Evolutionary conservation across 2,329 filamentous ascomycete species (phyloP), one percentile per base, ranked within the genome.

Genomic region (Stachybotrys elegans): DNA sequence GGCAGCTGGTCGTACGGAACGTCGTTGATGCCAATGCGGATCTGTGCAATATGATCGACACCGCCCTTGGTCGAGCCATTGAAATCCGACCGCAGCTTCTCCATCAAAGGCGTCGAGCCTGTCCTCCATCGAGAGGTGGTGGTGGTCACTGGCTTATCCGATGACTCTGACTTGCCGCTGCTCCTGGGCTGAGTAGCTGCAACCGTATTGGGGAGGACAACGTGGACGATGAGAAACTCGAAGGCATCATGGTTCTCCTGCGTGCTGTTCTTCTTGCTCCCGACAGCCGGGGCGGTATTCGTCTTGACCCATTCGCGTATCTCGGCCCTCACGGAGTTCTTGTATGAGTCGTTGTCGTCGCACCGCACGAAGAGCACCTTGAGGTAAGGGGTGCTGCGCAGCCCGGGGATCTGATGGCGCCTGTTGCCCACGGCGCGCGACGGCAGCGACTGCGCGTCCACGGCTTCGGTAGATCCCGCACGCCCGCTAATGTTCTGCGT

Each of bases 281-380:
- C 76, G 46, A 68, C 71, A 2, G 79, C 72, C 0, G 78, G 70
- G 0, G 81, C 76, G 0, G 84, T 82, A 50, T 94, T 78, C 6
- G 78, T 72, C 64, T 93, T 94, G 56, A 97, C 80, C 93, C 93
- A 98, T 52, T 97, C 91, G 41, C 88, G 81, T 27, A 98, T 75
- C 53, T 88, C 81, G 56, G 87, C 82, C 41, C 90, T 79, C 6
- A 88, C 83, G 12, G 81, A 81, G 2, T 79, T 72, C 66, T 95
- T 97, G 74, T 98, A 98, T 8, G 82, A 82, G 39, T 98, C 94
- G 57, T 90, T 95, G 61, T 98, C 93, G 68, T 97, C 93, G 67
- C 93, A 97, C 58, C 91, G 81, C 43, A 98, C 76, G 3, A 98
- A 71, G 45, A 91, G 85, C 6, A 98, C 71, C 63, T 95, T 97